phyloP scores from a whole-genome alignment of 805 yeast genomes.

The Pichia occidentalis region DNA sequence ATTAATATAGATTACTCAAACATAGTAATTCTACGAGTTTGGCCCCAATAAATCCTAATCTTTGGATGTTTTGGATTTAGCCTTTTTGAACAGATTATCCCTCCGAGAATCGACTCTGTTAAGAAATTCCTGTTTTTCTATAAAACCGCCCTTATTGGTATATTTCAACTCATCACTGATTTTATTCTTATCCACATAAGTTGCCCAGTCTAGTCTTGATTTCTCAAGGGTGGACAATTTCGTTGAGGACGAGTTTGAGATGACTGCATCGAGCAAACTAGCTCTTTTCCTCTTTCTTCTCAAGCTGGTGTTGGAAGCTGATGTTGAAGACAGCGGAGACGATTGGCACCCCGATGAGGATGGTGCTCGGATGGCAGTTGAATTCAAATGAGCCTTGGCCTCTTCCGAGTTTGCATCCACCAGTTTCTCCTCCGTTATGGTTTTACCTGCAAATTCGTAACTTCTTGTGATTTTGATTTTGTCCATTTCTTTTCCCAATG shows the following conservation, averaged over 20 bases:
- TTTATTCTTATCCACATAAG: slow-evolving; percentile 81
- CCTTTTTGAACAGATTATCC: slow-evolving; percentile 44
- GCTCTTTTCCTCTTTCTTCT: slow-evolving; percentile 56
- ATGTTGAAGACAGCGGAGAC: slow-evolving; percentile 1
- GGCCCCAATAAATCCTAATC: neutral
- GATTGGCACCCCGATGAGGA: slow-evolving; percentile 2
- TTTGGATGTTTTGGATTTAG: slow-evolving; percentile 16
- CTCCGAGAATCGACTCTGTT: slow-evolving; percentile 59
- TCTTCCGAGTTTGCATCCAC: slow-evolving; percentile 79
- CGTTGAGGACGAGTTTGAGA: slow-evolving; percentile 59
- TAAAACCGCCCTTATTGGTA: slow-evolving; percentile 83
- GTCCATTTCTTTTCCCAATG: too few species aligned
- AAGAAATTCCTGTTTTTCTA: slow-evolving; percentile 88
- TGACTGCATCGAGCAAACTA: slow-evolving; percentile 69
- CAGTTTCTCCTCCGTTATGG: slow-evolving; percentile 66
- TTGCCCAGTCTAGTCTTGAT: slow-evolving; percentile 90
- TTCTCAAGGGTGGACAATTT: slow-evolving; percentile 90
- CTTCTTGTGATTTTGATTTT: slow-evolving; percentile 66
- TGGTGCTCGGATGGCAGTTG: slow-evolving; percentile 29
- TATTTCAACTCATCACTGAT: slow-evolving; percentile 74
- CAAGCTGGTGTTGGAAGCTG: neutral
- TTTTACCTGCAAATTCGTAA: slow-evolving; percentile 86
- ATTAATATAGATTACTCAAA: slow-evolving; percentile 1
- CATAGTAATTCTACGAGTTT: too few species aligned
- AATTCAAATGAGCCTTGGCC: slow-evolving; percentile 71